These are phyloP conservation scores for Linnemannia hyalina DNA, from an alignment of 192 early-diverging fungal species.

Conservation along the genomic window DNA sequence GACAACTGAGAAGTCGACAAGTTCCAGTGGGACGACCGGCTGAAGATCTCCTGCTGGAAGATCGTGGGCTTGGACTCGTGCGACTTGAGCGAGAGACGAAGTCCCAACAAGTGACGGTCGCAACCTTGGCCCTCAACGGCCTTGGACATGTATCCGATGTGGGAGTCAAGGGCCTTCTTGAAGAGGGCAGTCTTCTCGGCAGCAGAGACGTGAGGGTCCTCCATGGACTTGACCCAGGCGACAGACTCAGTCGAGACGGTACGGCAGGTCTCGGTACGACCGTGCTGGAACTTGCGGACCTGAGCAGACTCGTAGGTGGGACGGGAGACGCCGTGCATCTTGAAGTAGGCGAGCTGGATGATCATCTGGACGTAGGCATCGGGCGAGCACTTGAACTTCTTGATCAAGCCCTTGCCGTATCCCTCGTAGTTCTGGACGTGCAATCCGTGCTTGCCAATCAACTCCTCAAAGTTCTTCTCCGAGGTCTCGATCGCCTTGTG, in stretches of 20 bases:
- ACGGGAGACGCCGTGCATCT: slow-evolving; percentile 80
- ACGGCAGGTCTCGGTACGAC: slow-evolving; percentile 95
- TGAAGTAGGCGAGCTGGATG: slow-evolving; percentile 96
- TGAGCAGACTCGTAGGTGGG: slow-evolving; percentile 96
- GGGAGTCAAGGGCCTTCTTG: slow-evolving; percentile 81
- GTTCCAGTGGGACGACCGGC: slow-evolving; percentile 88
- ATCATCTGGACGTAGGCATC: slow-evolving; percentile 92
- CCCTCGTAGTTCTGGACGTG: slow-evolving; percentile 85
- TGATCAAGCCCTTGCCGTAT: slow-evolving; percentile 97
- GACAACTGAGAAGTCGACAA: slow-evolving; percentile 94
- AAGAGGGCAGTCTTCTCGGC: slow-evolving; percentile 77
- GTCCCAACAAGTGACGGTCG: slow-evolving; percentile 92
- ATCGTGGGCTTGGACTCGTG: slow-evolving; percentile 86
- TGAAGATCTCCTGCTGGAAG: slow-evolving; percentile 89
- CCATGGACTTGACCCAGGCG: slow-evolving; percentile 91
- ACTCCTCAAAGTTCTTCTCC: slow-evolving; percentile 81
- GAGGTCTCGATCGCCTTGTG: slow-evolving; percentile 75
- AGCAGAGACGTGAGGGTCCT: slow-evolving; percentile 62
- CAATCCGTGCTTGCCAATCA: slow-evolving; percentile 86
- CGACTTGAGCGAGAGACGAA: slow-evolving; percentile 81
- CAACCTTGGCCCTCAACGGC: slow-evolving; percentile 88
- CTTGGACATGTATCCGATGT: slow-evolving; percentile 84
- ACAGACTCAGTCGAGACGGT: slow-evolving; percentile 81
- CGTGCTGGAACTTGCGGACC: slow-evolving; percentile 92
- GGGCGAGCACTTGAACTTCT: slow-evolving; percentile 82